Evolutionary conservation across 306 rosid species (phyloP), one percentile per base, ranked within the genome.

Genomic region (Rosa chinensis): DNA sequence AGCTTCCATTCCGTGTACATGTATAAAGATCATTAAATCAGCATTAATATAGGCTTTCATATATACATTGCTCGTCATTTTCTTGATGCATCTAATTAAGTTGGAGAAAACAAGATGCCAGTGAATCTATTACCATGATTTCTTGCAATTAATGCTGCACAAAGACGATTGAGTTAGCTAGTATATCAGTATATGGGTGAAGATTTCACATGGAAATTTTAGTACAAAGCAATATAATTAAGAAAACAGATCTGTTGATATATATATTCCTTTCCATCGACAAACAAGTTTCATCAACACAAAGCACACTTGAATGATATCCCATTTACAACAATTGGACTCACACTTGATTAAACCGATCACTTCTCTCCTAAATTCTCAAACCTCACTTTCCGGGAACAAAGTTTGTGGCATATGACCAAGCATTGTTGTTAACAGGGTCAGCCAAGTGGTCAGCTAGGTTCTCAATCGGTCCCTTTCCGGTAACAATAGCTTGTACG

Each of bases 391-490:
- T 56, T 12, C 85, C 76, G 6, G 83, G 77, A 16, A 52, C 80
- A 40, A 79, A 82, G 85, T 82, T 82, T 4, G 81, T 77, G 78
- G 85, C 81, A 14, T 70, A 82, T 14, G 81, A 50, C 85, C 85
- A 82, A 11, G 81, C 81, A 1, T 82, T 82, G 77, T 82, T 82
- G 82, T 47, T 66, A 8, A 82, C 86, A 17, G 86, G 86, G 47
- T 82, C 82, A 13, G 81, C 52, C 75, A 82, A 77, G 48, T 82
- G 78, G 21, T 77, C 81, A 0, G 70, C 78, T 17, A 82, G 28
- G 43, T 82, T 82, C 58, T 82, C 86, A 16, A 78, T 56, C 5
- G 86, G 86, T 0, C 86, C 82, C 53, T 78, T 82, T 42, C 86
- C 82, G 0, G 86, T 82, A 0, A 78, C 82, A 8, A 82, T 78